Base-by-base conservation (phyloP, 352 stramenopile genomes). In the Phytophthora colocasiae region DNA sequence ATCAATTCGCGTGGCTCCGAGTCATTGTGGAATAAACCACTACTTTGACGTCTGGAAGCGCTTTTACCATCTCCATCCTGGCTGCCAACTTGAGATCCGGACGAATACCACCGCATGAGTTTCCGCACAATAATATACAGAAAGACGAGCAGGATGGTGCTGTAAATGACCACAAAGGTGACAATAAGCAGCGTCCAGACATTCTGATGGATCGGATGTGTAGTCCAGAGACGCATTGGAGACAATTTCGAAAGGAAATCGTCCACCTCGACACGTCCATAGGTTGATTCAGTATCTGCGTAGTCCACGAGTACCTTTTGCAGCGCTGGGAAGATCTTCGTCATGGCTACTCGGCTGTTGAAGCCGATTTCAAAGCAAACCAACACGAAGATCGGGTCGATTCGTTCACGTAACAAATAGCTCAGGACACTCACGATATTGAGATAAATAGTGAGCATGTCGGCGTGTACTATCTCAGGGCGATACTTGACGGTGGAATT, bases 391-490 rank as follows among this genome's bases (percentile, higher is more conserved):
- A 79, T 62, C 7, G 71, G 71, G 44, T 79, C 71, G 11, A 79
- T 63, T 41, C 58, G 62, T 41, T 79, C 71, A 4, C 67, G 67
- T 9, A 77, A 6, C 3, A 75, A n/a, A 31, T 76, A 73, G 34
- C 74, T 78, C 9, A 85, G 43, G 2, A 76, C 29, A 24, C 65
- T 69, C 22, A 67, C 55, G 2, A 69, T 36, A 26, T 69, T 70
- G 1, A 87, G 43, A 26, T 79, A 84, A 0, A 84, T 63, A 8
- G 70, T 72, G 19, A 87, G 59, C 27, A 87, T 65, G 48, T 82
- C 68, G 3, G 74, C 67, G 24, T 73, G 64, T 0, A 46, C 49
- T 31, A 82, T 47, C 14, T 77, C 68, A 1, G 61, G 17, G 7
- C 53, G 58, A 32, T 73, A 69, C 7, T 62, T 48, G 0, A 78